These are phyloP conservation scores for Musa itinerans DNA, from an alignment of 176 grass and related monocot genomes.

Conservation along the genomic window DNA sequence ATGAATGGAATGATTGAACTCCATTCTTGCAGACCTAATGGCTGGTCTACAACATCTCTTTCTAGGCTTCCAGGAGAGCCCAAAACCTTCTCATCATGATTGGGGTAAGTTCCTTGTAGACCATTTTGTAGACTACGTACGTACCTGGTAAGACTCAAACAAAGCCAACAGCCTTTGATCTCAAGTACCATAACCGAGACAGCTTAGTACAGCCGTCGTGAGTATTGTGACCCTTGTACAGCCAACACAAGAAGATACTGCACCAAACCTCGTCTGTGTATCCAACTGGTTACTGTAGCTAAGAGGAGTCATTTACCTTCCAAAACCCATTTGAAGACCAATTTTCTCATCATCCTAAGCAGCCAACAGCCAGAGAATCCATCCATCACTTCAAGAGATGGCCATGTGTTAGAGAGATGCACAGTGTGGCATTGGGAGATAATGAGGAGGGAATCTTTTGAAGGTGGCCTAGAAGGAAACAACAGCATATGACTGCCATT, in stretches of 20 bases:
- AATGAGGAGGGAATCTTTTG: constrained; percentile 13
- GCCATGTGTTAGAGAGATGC: constrained; percentile 1
- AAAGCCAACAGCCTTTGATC: neutral
- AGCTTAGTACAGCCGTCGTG: neutral
- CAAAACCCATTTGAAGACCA: too few relatives aligned
- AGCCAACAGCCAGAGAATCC: neutral
- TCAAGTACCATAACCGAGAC: too few relatives aligned
- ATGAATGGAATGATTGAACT: neutral
- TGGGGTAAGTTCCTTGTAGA: neutral
- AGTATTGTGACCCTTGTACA: neutral
- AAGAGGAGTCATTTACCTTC: too few relatives aligned
- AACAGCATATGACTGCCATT: constrained; percentile 12
- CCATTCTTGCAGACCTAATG: neutral
- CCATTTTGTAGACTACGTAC: neutral
- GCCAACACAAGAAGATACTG: too few relatives aligned
- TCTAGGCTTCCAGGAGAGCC: neutral
- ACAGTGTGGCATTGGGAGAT: neutral
- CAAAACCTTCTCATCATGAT: neutral
- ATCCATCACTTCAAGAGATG: neutral
- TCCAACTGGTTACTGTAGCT: too few relatives aligned
- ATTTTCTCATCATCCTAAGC: neutral
- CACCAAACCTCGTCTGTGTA: too few relatives aligned
- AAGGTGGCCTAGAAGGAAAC: constrained; percentile 13
- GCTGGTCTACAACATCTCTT: too few relatives aligned
- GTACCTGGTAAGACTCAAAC: neutral